Evolutionary conservation across 345 rosid genomes (phyloP).

Genomic region (Cochlearia excelsa): DNA sequence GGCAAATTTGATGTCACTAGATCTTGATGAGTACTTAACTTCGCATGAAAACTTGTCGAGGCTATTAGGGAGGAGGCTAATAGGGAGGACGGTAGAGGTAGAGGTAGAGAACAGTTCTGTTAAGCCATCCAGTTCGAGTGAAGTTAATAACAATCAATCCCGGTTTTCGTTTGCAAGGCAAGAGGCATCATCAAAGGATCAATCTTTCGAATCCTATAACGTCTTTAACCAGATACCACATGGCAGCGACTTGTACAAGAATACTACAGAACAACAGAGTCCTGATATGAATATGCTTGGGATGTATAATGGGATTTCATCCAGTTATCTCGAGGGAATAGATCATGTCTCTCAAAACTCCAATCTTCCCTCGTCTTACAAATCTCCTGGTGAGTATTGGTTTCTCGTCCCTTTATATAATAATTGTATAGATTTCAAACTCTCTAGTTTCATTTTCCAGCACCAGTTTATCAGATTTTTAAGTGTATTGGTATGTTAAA

Average conservation of each 20-base stretch:
- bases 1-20: conserved; percentile 72
- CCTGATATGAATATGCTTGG: conserved; percentile 45
- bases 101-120: conserved; percentile 52
- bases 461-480: neutral
- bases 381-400: conserved; percentile 53
- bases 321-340: conserved; percentile 46
- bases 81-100: conserved; percentile 18
- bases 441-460: neutral
- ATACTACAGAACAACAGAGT: conserved; percentile 44
- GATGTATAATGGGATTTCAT: conserved; percentile 46
- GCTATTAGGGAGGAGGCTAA: conserved; percentile 32
- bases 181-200: conserved; percentile 47
- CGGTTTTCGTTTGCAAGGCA: conserved; percentile 93
- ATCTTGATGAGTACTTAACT: conserved; percentile 66
- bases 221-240: conserved; percentile 39
- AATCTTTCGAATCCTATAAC: conserved; percentile 40
- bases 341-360: conserved; percentile 41
- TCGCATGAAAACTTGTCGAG: conserved; percentile 67
- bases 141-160: conserved; percentile 62
- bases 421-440: neutral
- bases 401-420: conserved; percentile 15
- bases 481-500: neutral
- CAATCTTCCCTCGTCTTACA: conserved; percentile 44
- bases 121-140: conserved; percentile 48
- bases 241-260: conserved; percentile 39